phyloP scores from a whole-genome alignment of 129 eudicot genomes.

The Tagetes patula region DNA sequence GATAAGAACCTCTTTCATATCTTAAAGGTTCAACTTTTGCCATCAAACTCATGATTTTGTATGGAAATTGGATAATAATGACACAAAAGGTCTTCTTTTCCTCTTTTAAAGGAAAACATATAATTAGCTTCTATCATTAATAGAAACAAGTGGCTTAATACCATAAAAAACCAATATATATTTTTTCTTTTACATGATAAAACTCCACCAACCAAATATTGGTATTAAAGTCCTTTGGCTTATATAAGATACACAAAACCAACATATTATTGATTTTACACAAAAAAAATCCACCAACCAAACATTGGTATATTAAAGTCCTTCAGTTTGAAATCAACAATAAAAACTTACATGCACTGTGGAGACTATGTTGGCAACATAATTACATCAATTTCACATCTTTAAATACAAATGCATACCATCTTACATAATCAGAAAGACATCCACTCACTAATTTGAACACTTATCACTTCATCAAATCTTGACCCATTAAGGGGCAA shows the following conservation, averaged over 20 bases:
- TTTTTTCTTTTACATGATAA: background rate
- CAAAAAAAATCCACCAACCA: background rate
- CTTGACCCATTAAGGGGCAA: background rate
- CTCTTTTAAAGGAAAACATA: slow-evolving; percentile 20
- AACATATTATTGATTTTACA: background rate
- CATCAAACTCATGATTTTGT: slow-evolving; percentile 25
- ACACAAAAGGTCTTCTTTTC: slow-evolving; percentile 18
- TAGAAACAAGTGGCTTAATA: background rate
- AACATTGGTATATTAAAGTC: background rate
- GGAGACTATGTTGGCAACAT: background rate
- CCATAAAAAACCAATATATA: background rate
- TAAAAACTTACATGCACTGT: background rate
- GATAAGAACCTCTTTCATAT: slow-evolving; percentile 23
- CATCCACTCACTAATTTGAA: background rate
- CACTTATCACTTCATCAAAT: background rate
- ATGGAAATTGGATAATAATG: slow-evolving; percentile 21
- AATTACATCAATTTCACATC: background rate
- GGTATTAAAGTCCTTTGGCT: background rate
- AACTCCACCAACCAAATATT: background rate
- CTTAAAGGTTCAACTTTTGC: slow-evolving; percentile 35
- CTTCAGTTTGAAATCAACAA: background rate
- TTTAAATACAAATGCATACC: background rate
- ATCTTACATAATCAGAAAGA: background rate
- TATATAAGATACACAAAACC: background rate
- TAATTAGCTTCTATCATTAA: background rate